Evolutionary conservation across 2,329 filamentous ascomycete species (phyloP).

Genomic region (Biscogniauxia marginata): DNA sequence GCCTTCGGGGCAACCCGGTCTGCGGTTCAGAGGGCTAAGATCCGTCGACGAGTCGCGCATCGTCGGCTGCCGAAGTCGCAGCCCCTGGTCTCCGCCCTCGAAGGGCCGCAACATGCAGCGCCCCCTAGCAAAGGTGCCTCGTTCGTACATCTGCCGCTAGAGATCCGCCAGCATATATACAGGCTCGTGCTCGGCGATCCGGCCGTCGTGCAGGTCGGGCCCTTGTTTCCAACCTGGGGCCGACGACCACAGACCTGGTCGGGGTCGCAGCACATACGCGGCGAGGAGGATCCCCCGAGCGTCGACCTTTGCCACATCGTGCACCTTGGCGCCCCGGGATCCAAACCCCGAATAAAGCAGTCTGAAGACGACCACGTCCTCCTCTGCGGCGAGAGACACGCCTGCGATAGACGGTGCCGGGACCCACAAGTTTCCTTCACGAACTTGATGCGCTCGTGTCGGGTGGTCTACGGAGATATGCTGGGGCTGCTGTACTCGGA

Average conservation of each 20-base stretch:
- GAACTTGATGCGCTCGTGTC: constrained; percentile 16
- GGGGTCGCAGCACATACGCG: constrained; percentile 9
- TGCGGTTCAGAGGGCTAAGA: too few relatives aligned
- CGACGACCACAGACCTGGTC: constrained; percentile 7
- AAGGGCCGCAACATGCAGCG: constrained; percentile 1
- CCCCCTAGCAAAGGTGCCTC: neutral
- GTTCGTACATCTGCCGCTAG: neutral
- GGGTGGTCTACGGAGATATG: constrained; percentile 12
- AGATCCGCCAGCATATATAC: constrained; percentile 17
- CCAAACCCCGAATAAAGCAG: constrained; percentile 4
- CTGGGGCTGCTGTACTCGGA: constrained; percentile 15
- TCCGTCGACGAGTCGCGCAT: too few relatives aligned
- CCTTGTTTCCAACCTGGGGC: constrained; percentile 5
- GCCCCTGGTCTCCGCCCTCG: neutral
- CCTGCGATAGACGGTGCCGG: neutral
- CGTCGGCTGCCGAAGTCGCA: too few relatives aligned
- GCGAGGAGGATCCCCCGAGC: constrained; percentile 13
- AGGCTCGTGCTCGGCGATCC: constrained; percentile 1
- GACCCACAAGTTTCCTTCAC: constrained; percentile 1
- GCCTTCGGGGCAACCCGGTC: too few relatives aligned
- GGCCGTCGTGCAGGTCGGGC: constrained; percentile 8
- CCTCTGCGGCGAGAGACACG: constrained; percentile 12
- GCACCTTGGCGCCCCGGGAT: constrained; percentile 10
- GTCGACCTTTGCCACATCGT: constrained; percentile 6
- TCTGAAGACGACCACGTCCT: constrained; percentile 10